Percentiles rank a stretch among this genome's conserved stretches.
Conservation (phyloP, 106 monocot genomes). For the Narthecium ossifragum region DNA sequence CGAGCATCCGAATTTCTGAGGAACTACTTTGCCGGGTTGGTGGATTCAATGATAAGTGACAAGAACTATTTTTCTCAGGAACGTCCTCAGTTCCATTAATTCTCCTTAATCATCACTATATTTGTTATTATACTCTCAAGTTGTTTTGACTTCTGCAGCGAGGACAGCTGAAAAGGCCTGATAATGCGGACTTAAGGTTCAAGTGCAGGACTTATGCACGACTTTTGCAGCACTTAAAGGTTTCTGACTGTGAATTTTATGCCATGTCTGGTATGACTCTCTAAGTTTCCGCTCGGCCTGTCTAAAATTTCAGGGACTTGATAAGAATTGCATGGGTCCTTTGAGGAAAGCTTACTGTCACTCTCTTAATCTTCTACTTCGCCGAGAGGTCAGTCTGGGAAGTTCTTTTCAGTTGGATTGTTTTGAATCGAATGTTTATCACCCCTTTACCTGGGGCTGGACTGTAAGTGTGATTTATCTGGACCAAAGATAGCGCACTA, state of each 20-base stretch:
- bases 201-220: constrained; percentile 97
- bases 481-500: no score
- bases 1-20: constrained; percentile 89
- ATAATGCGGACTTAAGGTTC: constrained; percentile 95
- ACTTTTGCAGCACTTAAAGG: constrained; percentile 96
- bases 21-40: constrained; percentile 93
- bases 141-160: constrained; percentile 33
- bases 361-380: constrained; percentile 88
- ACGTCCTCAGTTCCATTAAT: background rate
- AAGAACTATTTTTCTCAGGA: constrained; percentile 99
- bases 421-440: no score
- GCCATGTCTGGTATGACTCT: no score
- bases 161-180: constrained; percentile 97
- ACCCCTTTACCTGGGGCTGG: no score
- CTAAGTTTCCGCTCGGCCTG: background rate
- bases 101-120: no score
- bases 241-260: no score
- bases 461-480: no score
- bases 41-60: constrained; percentile 98
- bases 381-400: constrained; percentile 69
- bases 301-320: constrained; percentile 64
- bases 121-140: constrained; percentile 1
- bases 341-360: constrained; percentile 97
- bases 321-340: constrained; percentile 83
- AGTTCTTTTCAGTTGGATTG: no score